Evolutionary conservation across 2,329 filamentous ascomycete genomes (phyloP), one percentile per base, ranked within the genome.

Genomic region (Trichophyton rubrum): DNA sequence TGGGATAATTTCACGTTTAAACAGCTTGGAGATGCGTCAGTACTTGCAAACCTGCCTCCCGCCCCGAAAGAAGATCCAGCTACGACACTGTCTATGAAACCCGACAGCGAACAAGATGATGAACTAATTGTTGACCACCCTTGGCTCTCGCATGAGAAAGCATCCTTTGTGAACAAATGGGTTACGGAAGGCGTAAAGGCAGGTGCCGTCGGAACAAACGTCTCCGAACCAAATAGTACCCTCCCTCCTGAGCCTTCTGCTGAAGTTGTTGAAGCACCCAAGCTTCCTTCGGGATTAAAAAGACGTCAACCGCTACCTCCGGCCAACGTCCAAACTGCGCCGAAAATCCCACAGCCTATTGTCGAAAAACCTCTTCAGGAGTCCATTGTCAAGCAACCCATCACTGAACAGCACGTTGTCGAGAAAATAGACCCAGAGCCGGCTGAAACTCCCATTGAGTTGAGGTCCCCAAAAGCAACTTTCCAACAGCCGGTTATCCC

Each of bases 1-100:
- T 74, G 72, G 72, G 63, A 64, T 24, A 63, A 68, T 58, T 70
- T 68, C 58, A 65, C 64, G 7, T 73, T 71, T 58, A 61, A 65
- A 24, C 67, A 68, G 56, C 63, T 74, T n/a, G 72, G 72, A 8
- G 66, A 68, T 30, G 63, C 64, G 5, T 64, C 64, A 6, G 67
- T 67, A 22, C 66, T 66, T 27, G 53, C 63, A 24, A 61, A 61
- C 2, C 38, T 67, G 43, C 64, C 62, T 2, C 56, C 62, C 3
- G 57, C 59, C n/a, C 56, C 57, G 2, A 65, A 67, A 41, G 66
- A 58, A 30, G 43, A 45, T 17, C 6, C 47, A 2, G 38, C 9
- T 8, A 6, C 20, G 15, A 33, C 38, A 20, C 55, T 47, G 15
- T 33, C 59, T 22, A 20, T 40, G 7, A 62, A 59, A 17, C 38